Base-by-base conservation (phyloP, 2,329 filamentous ascomycete species). In the Rhexocercosporidium sp. region DNA sequence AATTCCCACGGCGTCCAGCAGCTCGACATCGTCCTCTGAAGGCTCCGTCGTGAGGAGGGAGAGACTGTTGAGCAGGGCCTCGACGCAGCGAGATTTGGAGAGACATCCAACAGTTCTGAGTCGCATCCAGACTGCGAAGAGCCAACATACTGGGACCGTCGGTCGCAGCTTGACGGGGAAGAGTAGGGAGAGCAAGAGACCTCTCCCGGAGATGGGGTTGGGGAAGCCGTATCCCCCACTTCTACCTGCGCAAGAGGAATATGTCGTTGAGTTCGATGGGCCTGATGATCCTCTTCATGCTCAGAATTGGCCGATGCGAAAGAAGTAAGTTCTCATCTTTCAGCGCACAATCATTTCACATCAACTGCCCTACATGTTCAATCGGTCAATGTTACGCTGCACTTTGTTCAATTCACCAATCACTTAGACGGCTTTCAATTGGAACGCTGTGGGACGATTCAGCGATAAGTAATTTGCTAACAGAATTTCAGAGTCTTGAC, bases 201-300 rank as follows among this genome's bases (percentile, higher is more conserved):
- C 90, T 0, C 76, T 94, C 65, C 92, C 92, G 1, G 79, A 81
- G 7, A 92, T 94, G 77, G 92, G 92, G 41, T 88, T 83, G 64
- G 91, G 90, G n/a, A 94, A 93, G 79, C 83, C 88, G 0, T 93
- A 88, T 74, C 92, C 92, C 3, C 91, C 91, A 3, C 83, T 81
- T 0, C 77, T 94, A 49, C 91, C 91, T 1, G 87, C 89, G 16
- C 84, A 85, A 72, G 92, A 94, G 73, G 88, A 92, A 70, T 95
- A 94, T 75, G 91, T 94, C 0, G 92, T 94, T 51, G 92, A 93
- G 78, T 97, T 97, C 75, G 90, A 94, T 72, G 94, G 93, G 0
- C 90, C 88, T 1, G 85, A 94, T 70, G 94, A 97, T 75, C 93
- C 93, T 2, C 76, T 94, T 68, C 93, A 97, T 78, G 91, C 93